phyloP scores from a whole-genome alignment of 176 grass and related monocot species.

The Oryza glumipatula region DNA sequence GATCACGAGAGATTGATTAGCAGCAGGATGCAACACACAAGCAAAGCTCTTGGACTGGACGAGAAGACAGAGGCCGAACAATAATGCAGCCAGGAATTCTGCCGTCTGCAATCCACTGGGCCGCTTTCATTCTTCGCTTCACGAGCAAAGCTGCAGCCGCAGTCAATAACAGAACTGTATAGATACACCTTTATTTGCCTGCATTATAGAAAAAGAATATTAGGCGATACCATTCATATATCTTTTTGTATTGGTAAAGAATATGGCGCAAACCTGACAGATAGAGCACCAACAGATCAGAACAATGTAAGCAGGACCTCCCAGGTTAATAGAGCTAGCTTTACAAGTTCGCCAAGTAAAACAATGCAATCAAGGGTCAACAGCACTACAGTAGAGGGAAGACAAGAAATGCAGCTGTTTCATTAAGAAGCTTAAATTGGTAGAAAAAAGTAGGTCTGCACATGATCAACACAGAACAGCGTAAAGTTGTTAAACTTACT shows the following conservation, averaged over 20 bases:
- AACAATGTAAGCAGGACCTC: not conserved
- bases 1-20: constrained; percentile 8
- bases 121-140: constrained; percentile 1
- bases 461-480: constrained; percentile 21
- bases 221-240: not conserved
- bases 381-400: not conserved
- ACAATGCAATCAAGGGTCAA: not conserved
- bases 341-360: not conserved
- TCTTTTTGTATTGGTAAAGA: not conserved
- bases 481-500: constrained; percentile 44
- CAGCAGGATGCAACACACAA: not conserved
- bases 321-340: not conserved
- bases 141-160: constrained; percentile 30
- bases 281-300: not conserved
- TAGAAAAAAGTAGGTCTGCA: not conserved
- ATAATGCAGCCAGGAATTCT: constrained; percentile 22
- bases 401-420: constrained; percentile 1
- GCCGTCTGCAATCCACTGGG: not conserved
- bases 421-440: constrained; percentile 17
- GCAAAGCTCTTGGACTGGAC: not conserved
- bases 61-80: constrained; percentile 29
- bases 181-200: not conserved
- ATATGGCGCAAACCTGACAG: not conserved
- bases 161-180: constrained; percentile 16
- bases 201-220: not conserved